A percentile compares a stretch with the other conserved stretches of the same genome.
Conservation (phyloP, 768 basidiomycete species). For the Collybiopsis confluens region DNA sequence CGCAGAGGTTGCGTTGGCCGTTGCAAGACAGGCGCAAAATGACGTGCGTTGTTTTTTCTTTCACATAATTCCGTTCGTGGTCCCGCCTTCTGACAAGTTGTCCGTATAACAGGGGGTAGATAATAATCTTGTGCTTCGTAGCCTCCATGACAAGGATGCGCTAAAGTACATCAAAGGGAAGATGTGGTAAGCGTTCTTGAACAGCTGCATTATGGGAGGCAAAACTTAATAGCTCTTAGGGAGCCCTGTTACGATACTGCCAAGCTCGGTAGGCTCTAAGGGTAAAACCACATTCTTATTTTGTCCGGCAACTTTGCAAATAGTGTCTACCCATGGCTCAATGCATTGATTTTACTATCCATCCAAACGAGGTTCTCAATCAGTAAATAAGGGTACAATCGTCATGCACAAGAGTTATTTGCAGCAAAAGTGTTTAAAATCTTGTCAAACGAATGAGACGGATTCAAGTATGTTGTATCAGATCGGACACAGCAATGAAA, state of each 20-base stretch:
- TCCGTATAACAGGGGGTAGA: conserved; percentile 33
- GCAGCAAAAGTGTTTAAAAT: too few relatives aligned
- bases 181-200: conserved; percentile 39
- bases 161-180: conserved; percentile 47
- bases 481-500: too few relatives aligned
- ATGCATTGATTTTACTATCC: too few relatives aligned
- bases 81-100: background rate
- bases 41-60: conserved; percentile 37
- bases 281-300: too few relatives aligned
- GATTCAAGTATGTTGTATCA: too few relatives aligned
- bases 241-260: background rate
- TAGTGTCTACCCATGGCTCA: too few relatives aligned
- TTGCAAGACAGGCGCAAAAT: conserved; percentile 60
- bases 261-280: background rate
- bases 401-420: too few relatives aligned
- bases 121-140: conserved; percentile 41
- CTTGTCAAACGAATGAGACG: too few relatives aligned
- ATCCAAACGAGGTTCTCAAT: too few relatives aligned
- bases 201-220: conserved; percentile 17
- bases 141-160: conserved; percentile 42
- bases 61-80: too few relatives aligned
- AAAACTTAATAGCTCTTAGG: conserved; percentile 12
- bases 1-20: conserved; percentile 54
- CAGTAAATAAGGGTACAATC: too few relatives aligned
- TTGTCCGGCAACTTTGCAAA: too few relatives aligned